phyloP scores from a whole-genome alignment of 768 basidiomycete genomes.

The Lactarius psammicola region DNA sequence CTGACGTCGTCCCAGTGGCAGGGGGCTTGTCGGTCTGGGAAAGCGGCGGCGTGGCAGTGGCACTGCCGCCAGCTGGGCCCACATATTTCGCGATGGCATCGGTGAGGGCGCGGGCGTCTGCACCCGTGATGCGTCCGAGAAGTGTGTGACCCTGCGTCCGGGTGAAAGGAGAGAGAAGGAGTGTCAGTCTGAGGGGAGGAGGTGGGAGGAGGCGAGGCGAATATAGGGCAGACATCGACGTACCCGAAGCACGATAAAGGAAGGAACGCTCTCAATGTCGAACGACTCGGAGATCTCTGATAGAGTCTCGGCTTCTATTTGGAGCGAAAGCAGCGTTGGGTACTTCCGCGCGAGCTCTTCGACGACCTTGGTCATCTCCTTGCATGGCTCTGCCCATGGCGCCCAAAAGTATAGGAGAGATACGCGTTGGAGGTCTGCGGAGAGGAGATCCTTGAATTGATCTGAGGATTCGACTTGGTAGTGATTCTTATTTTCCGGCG shows the following conservation, averaged over 20 bases:
- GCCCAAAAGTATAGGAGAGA: conserved; percentile 96
- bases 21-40: conserved; percentile 47
- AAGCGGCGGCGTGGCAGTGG: conserved; percentile 39
- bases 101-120: conserved; percentile 67
- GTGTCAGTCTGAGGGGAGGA: neutral
- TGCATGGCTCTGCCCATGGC: conserved; percentile 88
- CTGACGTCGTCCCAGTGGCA: conserved; percentile 33
- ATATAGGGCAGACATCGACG: conserved; percentile 27
- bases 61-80: conserved; percentile 18
- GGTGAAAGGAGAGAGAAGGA: conserved; percentile 11
- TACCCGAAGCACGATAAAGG: conserved; percentile 79
- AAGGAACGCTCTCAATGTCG: conserved; percentile 85
- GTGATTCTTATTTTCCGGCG: conserved; percentile 37
- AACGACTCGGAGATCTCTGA: conserved; percentile 86
- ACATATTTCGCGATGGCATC: conserved; percentile 59
- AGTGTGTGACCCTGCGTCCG: conserved; percentile 78
- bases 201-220: neutral
- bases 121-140: conserved; percentile 74
- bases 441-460: conserved; percentile 74
- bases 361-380: conserved; percentile 81
- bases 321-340: conserved; percentile 58
- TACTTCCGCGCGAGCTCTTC: conserved; percentile 72
- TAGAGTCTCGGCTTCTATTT: conserved; percentile 81
- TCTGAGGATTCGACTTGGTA: conserved; percentile 55
- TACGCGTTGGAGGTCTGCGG: conserved; percentile 71